Conservation (phyloP, 345 rosid species). For the Hevea brasiliensis region DNA sequence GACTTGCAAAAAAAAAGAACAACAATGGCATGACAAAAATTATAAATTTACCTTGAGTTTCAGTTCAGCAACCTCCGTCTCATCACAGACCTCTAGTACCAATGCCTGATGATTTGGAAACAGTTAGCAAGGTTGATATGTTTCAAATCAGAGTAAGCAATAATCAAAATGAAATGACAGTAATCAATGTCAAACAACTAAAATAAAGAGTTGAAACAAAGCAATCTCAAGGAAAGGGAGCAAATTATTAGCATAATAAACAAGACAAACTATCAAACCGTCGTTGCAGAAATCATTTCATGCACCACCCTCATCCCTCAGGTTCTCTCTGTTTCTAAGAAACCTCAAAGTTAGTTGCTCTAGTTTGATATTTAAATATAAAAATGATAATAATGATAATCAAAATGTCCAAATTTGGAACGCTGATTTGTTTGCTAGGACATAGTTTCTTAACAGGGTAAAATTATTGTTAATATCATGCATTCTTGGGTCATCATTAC, state of each 20-base stretch:
- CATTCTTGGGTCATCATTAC: not conserved
- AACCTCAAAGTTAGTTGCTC: too few relatives aligned
- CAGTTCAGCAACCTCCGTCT: conserved; percentile 90
- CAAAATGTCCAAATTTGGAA: conserved; percentile 1
- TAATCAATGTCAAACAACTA: not conserved
- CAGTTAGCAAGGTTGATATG: conserved; percentile 10
- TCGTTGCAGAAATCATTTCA: not conserved
- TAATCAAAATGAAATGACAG: conserved; percentile 3
- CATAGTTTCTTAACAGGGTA: not conserved
- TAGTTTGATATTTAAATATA: too few relatives aligned
- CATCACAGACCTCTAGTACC: conserved; percentile 86
- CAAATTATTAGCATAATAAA: not conserved
- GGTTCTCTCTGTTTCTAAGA: too few relatives aligned
- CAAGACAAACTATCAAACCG: not conserved
- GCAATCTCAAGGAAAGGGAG: not conserved
- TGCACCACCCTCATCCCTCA: too few relatives aligned
- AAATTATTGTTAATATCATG: not conserved
- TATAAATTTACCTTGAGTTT: conserved; percentile 68
- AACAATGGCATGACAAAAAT: conserved; percentile 1
- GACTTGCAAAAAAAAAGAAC: not conserved
- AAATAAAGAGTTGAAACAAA: not conserved
- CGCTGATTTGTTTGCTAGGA: not conserved
- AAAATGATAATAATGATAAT: too few relatives aligned
- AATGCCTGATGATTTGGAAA: conserved; percentile 50
- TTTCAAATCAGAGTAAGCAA: conserved; percentile 17